A percentile compares a stretch with the other conserved stretches of the same genome.
Conservation (phyloP, 2,329 filamentous ascomycete genomes). For the Aspergillus quadrilineatus region DNA sequence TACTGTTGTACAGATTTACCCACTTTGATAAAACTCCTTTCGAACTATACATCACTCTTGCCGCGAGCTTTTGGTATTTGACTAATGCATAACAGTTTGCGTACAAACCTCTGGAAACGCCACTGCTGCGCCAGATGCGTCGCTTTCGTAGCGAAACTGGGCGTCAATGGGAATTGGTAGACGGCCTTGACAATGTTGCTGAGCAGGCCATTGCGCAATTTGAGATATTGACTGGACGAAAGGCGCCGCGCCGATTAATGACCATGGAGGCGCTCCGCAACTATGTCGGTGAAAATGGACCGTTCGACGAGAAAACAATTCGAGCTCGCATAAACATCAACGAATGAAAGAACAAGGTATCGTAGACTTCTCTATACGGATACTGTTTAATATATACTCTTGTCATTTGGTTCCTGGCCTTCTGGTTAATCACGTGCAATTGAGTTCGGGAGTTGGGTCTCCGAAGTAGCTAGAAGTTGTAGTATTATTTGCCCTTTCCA, state of each 20-base stretch:
- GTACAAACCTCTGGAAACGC: slow-evolving; percentile 72
- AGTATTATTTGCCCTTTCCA: not conserved
- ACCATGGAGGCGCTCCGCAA: slow-evolving; percentile 57
- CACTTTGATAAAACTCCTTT: no score
- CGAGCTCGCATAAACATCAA: slow-evolving; percentile 30
- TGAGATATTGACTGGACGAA: slow-evolving; percentile 73
- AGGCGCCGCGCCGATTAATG: slow-evolving; percentile 71
- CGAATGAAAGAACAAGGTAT: slow-evolving; percentile 3
- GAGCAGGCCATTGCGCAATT: slow-evolving; percentile 82
- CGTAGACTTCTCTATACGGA: no score
- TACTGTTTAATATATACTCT: no score
- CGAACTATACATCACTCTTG: no score
- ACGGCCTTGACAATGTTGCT: slow-evolving; percentile 72
- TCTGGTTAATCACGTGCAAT: slow-evolving; percentile 1
- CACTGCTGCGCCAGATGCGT: slow-evolving; percentile 67
- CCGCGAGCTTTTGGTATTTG: not conserved
- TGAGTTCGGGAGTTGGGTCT: not conserved
- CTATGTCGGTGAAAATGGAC: slow-evolving; percentile 36
- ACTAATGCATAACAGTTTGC: slow-evolving; percentile 41
- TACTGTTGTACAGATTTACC: not conserved
- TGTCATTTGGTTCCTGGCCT: not conserved
- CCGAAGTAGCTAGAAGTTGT: not conserved
- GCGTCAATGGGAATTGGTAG: slow-evolving; percentile 67
- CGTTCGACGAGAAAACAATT: slow-evolving; percentile 41
- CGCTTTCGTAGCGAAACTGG: slow-evolving; percentile 55